Base-by-base conservation (phyloP, 176 grass and related monocot genomes). In the Thalia dealbata region DNA sequence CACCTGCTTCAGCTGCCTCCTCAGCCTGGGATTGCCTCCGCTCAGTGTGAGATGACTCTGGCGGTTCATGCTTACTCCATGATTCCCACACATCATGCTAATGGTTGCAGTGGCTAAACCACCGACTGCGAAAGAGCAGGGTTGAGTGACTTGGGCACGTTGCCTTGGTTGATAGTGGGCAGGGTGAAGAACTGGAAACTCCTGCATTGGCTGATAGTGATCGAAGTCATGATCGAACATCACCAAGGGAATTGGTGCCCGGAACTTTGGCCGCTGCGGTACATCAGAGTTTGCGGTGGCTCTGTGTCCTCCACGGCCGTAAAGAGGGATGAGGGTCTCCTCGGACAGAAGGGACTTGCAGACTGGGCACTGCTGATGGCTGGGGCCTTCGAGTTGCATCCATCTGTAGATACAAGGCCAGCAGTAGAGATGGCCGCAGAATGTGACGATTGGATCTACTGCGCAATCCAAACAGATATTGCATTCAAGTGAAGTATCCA, bases 1-100 rank as follows among this genome's bases (percentile, higher is more conserved):
- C 45, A 99, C 30, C 74, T 87, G 81, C 44, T 86, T 50, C 38
- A 91, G 74, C 67, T 76, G 87, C 74, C 81, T 82, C 54, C 90
- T 88, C 64, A 81, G 56, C 74, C 87, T 81, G 1, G 89, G 77
- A 58, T 35, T 86, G 67, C 78, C 22, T 62, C 67, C 44, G 21
- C 50, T 51, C 48, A 59, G 15, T 22, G 68, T 42, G 15, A 65
- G 14, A 3, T 84, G 46, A 60, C 91, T 86, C 0, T 0, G 48
- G 3, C 76, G 79, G 54, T 61, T 80, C 79, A 78, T 58, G 25
- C 70, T 75, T 10, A 74, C 73, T 0, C 48, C 71, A 32, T 71
- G 71, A 15, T 75, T 71, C 71, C 89, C 67, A 23, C 79, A 76
- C 41, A 81, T 30, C 81, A 71, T 79, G 21, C 83, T 84, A 16